These are phyloP conservation scores for Neofusicoccum umdonicola DNA, from an alignment of 2,329 filamentous ascomycete genomes.

Conservation along the genomic window DNA sequence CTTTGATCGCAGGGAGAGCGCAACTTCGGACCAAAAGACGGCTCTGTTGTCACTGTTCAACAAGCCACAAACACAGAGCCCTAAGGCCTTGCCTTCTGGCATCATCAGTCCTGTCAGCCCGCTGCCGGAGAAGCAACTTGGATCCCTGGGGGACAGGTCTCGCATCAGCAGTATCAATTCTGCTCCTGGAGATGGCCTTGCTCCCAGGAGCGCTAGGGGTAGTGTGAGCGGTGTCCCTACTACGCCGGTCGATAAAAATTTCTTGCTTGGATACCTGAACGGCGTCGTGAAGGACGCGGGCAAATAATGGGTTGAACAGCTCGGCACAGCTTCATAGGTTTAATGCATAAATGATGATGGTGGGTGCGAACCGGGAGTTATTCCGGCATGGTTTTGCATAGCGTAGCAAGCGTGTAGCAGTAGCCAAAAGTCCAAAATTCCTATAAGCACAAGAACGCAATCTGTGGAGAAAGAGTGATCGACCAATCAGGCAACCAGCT, in stretches of 20 bases:
- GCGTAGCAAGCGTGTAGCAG: not conserved
- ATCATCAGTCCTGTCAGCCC: slow-evolving; percentile 39
- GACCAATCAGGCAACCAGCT: not conserved
- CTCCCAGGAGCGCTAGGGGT: not conserved
- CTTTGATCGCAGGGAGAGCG: slow-evolving; percentile 30
- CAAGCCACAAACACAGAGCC: slow-evolving; percentile 25
- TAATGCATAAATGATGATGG: not conserved
- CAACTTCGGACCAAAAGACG: slow-evolving; percentile 32
- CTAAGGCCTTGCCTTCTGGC: slow-evolving; percentile 31
- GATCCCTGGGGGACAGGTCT: slow-evolving; percentile 24
- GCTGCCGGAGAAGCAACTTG: slow-evolving; percentile 27
- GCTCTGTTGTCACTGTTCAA: slow-evolving; percentile 37
- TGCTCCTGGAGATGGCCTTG: slow-evolving; percentile 8
- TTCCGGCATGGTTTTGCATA: not conserved
- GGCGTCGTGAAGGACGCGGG: slow-evolving; percentile 44
- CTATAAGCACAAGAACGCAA: not conserved
- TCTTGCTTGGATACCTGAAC: slow-evolving; percentile 73
- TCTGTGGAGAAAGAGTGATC: not conserved
- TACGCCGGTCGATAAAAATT: slow-evolving; percentile 67
- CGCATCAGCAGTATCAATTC: slow-evolving; percentile 34
- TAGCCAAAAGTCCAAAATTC: not conserved
- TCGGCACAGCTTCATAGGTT: not conserved
- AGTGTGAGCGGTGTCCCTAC: slow-evolving; percentile 22
- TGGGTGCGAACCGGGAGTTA: not conserved
- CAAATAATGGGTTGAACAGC: not conserved